These are phyloP conservation scores for Tuber calosporum DNA, from an alignment of 495 filamentous ascomycete species.

Conservation along the genomic window DNA sequence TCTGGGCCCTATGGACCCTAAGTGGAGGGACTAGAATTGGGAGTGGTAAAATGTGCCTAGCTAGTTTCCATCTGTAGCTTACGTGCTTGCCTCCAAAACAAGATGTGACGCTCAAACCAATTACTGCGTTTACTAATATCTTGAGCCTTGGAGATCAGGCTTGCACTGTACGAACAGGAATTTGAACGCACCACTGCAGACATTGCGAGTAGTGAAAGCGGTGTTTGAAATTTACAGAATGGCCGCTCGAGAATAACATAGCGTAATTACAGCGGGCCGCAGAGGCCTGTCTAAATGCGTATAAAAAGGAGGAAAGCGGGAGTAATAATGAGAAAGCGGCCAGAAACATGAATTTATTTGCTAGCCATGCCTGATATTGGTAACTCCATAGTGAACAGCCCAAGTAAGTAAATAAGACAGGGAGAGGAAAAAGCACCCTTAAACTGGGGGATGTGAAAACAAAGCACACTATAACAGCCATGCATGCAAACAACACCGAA, in stretches of 20 bases:
- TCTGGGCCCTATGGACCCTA: slow-evolving; percentile 25
- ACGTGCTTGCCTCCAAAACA: slow-evolving; percentile 1
- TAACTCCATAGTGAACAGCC: neutral
- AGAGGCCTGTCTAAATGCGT: neutral
- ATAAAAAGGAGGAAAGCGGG: neutral
- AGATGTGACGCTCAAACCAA: neutral
- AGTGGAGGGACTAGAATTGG: slow-evolving; percentile 24
- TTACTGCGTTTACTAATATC: neutral
- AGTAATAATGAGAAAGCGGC: neutral
- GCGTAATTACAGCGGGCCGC: neutral
- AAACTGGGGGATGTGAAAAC: neutral
- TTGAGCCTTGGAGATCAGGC: neutral
- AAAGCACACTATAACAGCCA: neutral
- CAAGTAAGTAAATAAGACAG: neutral
- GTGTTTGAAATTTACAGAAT: neutral
- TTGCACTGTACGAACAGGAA: slow-evolving; percentile 9
- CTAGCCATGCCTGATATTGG: neutral
- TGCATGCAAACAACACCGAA: neutral
- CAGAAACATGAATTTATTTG: neutral
- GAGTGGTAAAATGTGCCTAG: slow-evolving; percentile 17
- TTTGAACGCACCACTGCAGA: neutral
- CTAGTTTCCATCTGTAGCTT: slow-evolving; percentile 3
- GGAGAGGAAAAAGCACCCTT: neutral
- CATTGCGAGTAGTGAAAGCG: neutral
- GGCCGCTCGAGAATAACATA: neutral